Evolutionary conservation across 345 rosid genomes (phyloP), one percentile per base, ranked within the genome.

Genomic region (Trapa bicornis): DNA sequence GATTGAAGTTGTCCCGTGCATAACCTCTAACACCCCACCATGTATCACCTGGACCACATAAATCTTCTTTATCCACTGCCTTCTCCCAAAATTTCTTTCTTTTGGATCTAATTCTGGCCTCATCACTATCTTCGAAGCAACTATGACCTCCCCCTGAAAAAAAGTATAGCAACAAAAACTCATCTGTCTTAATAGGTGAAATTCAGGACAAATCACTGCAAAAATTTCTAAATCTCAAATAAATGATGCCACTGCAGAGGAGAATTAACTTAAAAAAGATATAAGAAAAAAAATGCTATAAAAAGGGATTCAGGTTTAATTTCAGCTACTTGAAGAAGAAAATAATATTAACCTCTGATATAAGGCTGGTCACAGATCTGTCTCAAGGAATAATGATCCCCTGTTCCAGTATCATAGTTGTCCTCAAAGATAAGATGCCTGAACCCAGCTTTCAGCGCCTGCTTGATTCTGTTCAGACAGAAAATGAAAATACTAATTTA

Each of bases 11-110:
- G 73, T 95, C 99, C 10, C 89, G 85, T 91, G 89, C 89, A 71
- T 83, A 84, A 61, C 99, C 97, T 78, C 81, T 76, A 45, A 95
- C 96, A 33, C 99, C 99, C 99, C 99, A 95, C 99, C 99, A 95
- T 13, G 87, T 82, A 75, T 95, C 96, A 3, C 82, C 76, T 0
- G 80, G 78, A 52, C 96, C 96, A 37, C 99, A 95, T 33, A 95
- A 80, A 70, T 91, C 99, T 61, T 86, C 86, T 69, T 70, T 48
- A 58, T 85, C 92, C 62, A 91, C 92, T 58, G 99, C 96, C 80
- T 94, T 91, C 72, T 89, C 96, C 99, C 97, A 94, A 83, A 94
- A 91, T 64, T 83, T 83, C 84, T 84, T 81, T 79, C 97, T 86
- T 74, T 82, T 89, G 17, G 76, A 79, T 80, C 99, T 79, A 61